phyloP scores from a whole-genome alignment of 163 green algal genomes.

The Botryococcus braunii region DNA sequence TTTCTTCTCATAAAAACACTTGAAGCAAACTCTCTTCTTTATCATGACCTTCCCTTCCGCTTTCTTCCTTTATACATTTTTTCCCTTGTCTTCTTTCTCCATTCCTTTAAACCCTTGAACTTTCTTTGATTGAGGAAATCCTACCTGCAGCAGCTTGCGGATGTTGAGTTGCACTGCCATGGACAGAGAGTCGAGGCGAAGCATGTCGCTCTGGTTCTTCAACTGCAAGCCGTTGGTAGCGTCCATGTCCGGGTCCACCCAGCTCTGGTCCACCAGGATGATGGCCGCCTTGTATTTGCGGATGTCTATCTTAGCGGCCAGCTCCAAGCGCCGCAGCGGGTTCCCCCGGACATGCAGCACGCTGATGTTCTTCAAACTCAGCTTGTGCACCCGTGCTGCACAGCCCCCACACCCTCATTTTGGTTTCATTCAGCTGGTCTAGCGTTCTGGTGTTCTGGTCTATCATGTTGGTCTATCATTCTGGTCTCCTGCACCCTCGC shows the following conservation, averaged over 20 bases:
- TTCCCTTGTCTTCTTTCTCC: too few species aligned
- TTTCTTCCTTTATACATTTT: too few species aligned
- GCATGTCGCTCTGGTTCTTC: conserved; percentile 21
- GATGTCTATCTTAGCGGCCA: conserved; percentile 16
- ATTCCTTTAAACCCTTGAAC: too few species aligned
- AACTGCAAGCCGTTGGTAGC: not conserved
- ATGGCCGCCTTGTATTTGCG: conserved; percentile 15
- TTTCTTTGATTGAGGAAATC: not conserved
- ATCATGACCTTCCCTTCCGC: too few species aligned
- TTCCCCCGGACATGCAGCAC: conserved; percentile 19
- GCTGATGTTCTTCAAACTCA: conserved; percentile 7
- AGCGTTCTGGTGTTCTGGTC: too few species aligned
- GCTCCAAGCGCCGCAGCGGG: conserved; percentile 13
- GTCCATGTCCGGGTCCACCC: conserved; percentile 21
- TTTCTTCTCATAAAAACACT: too few species aligned
- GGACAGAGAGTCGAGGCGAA: conserved; percentile 31
- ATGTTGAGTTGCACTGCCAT: conserved; percentile 53
- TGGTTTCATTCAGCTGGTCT: too few species aligned
- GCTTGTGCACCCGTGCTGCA: too few species aligned
- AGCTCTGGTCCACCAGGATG: conserved; percentile 20
- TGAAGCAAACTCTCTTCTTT: too few species aligned
- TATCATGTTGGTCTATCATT: too few species aligned
- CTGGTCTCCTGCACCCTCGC: too few species aligned
- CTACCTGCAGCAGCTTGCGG: conserved; percentile 26
- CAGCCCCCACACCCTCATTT: too few species aligned